phyloP scores from a whole-genome alignment of 1,284 basidiomycete species.

The Leccinum solheimii region DNA sequence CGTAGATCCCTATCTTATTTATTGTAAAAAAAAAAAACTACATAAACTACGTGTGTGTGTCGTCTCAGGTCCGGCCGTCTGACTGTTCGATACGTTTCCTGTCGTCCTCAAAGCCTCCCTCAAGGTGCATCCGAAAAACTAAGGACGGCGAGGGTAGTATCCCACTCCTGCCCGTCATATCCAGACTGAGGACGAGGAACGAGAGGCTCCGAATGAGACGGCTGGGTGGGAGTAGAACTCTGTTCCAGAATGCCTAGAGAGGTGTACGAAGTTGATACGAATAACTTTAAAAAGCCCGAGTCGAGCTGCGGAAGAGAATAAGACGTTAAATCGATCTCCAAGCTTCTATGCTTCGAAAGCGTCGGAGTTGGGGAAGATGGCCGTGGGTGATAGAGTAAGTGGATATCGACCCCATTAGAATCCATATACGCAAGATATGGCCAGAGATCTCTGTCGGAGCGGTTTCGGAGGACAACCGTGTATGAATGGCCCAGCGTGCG shows the following conservation, averaged over 20 bases:
- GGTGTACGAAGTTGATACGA: slow-evolving; percentile 45
- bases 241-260: slow-evolving; percentile 46
- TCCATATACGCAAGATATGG: slow-evolving; percentile 51
- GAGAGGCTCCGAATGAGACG: slow-evolving; percentile 13
- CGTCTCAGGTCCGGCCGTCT: slow-evolving; percentile 14
- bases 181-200: slow-evolving; percentile 9
- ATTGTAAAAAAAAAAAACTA: not conserved
- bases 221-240: slow-evolving; percentile 24
- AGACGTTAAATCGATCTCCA: slow-evolving; percentile 41
- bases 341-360: slow-evolving; percentile 34
- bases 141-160: slow-evolving; percentile 30
- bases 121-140: slow-evolving; percentile 20
- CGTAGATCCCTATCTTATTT: not conserved
- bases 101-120: not conserved
- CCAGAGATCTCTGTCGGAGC: slow-evolving; percentile 44
- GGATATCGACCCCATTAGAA: slow-evolving; percentile 44
- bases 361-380: slow-evolving; percentile 34
- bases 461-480: slow-evolving; percentile 42
- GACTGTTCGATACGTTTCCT: not conserved
- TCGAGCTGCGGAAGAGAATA: slow-evolving; percentile 38
- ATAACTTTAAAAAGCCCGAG: slow-evolving; percentile 47
- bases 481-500: slow-evolving; percentile 38
- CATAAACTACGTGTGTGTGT: not conserved
- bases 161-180: slow-evolving; percentile 32
- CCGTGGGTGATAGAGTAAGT: slow-evolving; percentile 42